phyloP scores from a whole-genome alignment of 441 rosid genomes.

The Theobroma grandiflorum region DNA sequence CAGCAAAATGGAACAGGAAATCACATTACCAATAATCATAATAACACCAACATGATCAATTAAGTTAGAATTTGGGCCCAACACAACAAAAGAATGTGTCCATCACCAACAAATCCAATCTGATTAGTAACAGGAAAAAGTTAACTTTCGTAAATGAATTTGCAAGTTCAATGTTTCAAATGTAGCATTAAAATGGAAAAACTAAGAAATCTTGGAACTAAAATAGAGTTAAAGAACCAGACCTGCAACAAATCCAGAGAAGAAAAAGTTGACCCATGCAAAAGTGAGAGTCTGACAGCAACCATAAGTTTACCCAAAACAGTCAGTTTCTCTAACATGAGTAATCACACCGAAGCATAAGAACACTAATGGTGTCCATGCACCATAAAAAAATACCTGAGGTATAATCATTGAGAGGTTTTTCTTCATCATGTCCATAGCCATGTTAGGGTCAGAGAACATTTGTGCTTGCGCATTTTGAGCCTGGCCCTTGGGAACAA shows the following conservation, averaged over 20 bases:
- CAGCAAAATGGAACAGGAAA: constrained; percentile 22
- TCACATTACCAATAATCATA: constrained; percentile 27
- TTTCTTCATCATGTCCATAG: constrained; percentile 99
- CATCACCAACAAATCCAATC: neutral
- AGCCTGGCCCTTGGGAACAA: constrained; percentile 85
- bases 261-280: constrained; percentile 99
- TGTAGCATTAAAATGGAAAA: neutral
- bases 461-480: constrained; percentile 94
- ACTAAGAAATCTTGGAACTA: neutral
- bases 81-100: neutral
- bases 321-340: constrained; percentile 26
- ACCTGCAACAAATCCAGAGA: constrained; percentile 99
- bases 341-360: constrained; percentile 21
- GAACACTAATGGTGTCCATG: neutral
- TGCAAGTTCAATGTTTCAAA: neutral
- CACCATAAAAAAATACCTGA: constrained; percentile 57
- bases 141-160: neutral
- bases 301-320: constrained; percentile 22
- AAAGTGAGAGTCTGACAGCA: constrained; percentile 86
- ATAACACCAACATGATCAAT: constrained; percentile 17
- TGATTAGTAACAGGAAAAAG: neutral
- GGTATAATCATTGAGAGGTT: constrained; percentile 99
- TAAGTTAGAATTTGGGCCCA: neutral
- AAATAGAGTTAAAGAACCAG: constrained; percentile 20
- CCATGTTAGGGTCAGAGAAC: constrained; percentile 99